These are phyloP conservation scores for Geosmithia morbida DNA, from an alignment of 2,329 filamentous ascomycete species.

Conservation along the genomic window DNA sequence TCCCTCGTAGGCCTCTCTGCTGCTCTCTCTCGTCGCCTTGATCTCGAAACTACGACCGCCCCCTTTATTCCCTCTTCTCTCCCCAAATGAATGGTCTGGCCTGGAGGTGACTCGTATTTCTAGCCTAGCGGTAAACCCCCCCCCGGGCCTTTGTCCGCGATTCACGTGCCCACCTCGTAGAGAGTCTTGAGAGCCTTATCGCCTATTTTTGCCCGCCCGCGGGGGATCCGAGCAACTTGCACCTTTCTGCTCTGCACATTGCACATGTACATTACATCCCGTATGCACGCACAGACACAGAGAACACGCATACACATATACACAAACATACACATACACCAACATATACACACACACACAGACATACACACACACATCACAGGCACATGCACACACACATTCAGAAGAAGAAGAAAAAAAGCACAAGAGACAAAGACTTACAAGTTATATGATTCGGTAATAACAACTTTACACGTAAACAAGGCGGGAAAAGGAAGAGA, in stretches of 20 bases:
- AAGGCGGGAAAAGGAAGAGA: no score
- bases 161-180: not conserved
- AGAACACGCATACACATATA: not conserved
- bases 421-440: not conserved
- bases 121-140: not conserved
- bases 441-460: not conserved
- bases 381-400: no score
- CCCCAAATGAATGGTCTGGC: not conserved
- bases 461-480: not conserved
- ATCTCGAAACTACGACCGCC: not conserved
- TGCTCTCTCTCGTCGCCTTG: not conserved
- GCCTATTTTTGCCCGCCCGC: not conserved
- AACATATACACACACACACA: not conserved
- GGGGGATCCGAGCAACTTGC: not conserved
- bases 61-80: not conserved
- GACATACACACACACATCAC: not conserved
- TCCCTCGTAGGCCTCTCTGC: no score
- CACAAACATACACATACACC: not conserved
- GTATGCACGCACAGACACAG: not conserved
- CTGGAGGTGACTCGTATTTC: not conserved
- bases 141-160: not conserved
- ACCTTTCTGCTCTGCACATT: not conserved
- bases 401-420: no score
- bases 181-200: not conserved
- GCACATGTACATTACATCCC: not conserved